Percentiles rank a stretch among this genome's conserved stretches.
Evolutionary conservation across 2,329 filamentous ascomycete genomes (phyloP).

Genomic region (Arthrobotrys sinensis): DNA sequence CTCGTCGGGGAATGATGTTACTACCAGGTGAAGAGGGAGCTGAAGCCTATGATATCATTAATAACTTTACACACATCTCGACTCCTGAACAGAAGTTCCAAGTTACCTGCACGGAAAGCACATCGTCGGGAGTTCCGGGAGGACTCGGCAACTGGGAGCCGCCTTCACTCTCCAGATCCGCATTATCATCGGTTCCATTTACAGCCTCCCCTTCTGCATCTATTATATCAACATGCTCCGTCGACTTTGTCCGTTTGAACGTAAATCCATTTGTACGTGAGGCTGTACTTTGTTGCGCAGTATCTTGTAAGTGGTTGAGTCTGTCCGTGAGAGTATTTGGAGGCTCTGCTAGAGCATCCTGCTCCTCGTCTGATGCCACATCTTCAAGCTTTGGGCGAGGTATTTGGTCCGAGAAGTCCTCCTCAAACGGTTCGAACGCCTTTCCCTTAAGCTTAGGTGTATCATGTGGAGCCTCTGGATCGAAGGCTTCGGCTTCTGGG

Average conservation of each 20-base stretch:
- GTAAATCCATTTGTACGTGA: constrained; percentile 54
- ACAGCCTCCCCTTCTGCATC: constrained; percentile 26
- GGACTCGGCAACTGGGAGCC: constrained; percentile 62
- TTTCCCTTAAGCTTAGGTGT: constrained; percentile 55
- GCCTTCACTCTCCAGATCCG: constrained; percentile 54
- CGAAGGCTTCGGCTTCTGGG: constrained; percentile 60
- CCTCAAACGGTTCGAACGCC: constrained; percentile 57
- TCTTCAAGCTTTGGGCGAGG: constrained; percentile 25
- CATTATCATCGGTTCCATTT: constrained; percentile 59
- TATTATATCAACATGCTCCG: constrained; percentile 43
- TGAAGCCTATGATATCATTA: constrained; percentile 71
- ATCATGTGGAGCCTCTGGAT: constrained; percentile 58
- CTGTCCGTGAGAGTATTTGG: constrained; percentile 46
- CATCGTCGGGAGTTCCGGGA: constrained; percentile 75
- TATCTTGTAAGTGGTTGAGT: constrained; percentile 37
- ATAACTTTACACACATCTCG: constrained; percentile 62
- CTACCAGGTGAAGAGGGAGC: constrained; percentile 79
- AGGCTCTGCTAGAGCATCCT: constrained; percentile 43
- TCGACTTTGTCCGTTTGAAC: constrained; percentile 55
- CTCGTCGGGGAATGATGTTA: constrained; percentile 78
- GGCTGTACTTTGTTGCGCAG: constrained; percentile 6
- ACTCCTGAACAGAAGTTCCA: constrained; percentile 40
- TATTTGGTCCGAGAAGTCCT: constrained; percentile 38
- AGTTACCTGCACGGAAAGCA: constrained; percentile 83
- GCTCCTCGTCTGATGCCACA: background rate